Conservation (phyloP, 1,139 yeast species). For the Candida mesenterica region DNA sequence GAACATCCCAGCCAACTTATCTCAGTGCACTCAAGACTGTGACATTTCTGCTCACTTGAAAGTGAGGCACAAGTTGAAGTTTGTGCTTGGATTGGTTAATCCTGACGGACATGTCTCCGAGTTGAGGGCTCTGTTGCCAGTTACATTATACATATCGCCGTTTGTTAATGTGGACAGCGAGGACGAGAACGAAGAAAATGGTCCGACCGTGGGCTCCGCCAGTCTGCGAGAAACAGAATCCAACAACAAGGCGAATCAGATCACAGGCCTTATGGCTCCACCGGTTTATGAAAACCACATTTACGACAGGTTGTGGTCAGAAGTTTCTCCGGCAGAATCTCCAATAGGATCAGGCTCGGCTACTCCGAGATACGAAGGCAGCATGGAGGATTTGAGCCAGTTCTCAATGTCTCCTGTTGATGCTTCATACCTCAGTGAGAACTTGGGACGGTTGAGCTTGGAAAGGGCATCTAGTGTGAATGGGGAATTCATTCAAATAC, state of each 20-base stretch:
- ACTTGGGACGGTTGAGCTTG: conserved; percentile 50
- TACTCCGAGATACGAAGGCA: conserved; percentile 37
- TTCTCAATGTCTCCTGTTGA: conserved; percentile 45
- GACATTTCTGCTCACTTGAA: conserved; percentile 59
- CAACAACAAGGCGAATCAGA: conserved; percentile 28
- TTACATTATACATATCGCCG: conserved; percentile 72
- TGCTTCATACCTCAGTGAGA: conserved; percentile 47
- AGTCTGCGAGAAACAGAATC: conserved; percentile 33
- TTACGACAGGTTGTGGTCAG: conserved; percentile 82
- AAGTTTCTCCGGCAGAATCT: conserved; percentile 57
- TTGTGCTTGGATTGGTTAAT: conserved; percentile 61
- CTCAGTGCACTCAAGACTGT: conserved; percentile 83
- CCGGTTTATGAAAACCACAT: conserved; percentile 85
- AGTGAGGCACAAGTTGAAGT: conserved; percentile 68
- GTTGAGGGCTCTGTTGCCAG: conserved; percentile 71
- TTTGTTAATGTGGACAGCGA: conserved; percentile 43
- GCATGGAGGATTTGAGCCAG: conserved; percentile 17
- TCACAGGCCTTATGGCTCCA: conserved; percentile 68
- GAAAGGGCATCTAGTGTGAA: conserved; percentile 35
- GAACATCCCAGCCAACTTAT: conserved; percentile 66
- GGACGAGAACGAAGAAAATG: conserved; percentile 29
- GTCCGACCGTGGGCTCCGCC: too few relatives aligned
- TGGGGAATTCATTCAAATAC: not conserved
- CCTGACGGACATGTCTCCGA: conserved; percentile 80
- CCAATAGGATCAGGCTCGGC: conserved; percentile 54